Conservation (phyloP, 768 basidiomycete species). For the Mycena capillaripes region DNA sequence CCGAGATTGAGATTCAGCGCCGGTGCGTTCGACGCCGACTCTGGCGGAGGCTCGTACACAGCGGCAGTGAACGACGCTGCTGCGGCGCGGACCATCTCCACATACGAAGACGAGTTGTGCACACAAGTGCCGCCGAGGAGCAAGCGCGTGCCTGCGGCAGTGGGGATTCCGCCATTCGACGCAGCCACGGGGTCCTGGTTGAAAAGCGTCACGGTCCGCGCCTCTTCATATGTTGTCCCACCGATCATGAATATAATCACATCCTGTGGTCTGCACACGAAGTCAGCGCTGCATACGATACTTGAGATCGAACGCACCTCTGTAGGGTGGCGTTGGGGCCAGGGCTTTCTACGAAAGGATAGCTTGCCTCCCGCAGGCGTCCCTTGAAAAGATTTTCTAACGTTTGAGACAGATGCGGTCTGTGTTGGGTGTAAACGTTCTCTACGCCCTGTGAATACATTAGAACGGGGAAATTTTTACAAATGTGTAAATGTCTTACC, state of each 20-base stretch:
- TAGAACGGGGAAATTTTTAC: background rate
- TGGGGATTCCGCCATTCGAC: conserved; percentile 60
- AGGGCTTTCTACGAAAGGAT: conserved; percentile 85
- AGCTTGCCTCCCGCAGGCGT: conserved; percentile 86
- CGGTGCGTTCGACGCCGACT: conserved; percentile 79
- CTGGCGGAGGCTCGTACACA: conserved; percentile 83
- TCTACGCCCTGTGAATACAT: conserved; percentile 84
- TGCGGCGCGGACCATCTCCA: conserved; percentile 86
- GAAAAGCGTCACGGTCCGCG: conserved; percentile 83
- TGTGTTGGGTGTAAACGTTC: conserved; percentile 98
- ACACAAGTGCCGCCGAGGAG: conserved; percentile 95
- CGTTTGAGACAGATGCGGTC: conserved; percentile 93
- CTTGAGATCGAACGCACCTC: conserved; percentile 57
- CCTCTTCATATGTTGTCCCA: conserved; percentile 97
- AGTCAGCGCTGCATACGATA: conserved; percentile 2
- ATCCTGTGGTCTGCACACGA: conserved; percentile 83
- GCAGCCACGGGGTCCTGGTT: conserved; percentile 82
- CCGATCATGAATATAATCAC: conserved; percentile 98
- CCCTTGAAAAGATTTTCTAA: conserved; percentile 92
- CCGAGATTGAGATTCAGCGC: conserved; percentile 93
- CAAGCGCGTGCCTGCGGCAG: conserved; percentile 77
- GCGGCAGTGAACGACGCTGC: conserved; percentile 72
- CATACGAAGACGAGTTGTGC: conserved; percentile 93
- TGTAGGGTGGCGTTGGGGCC: conserved; percentile 81
- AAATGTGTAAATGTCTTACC: conserved; percentile 56